Percentiles rank a stretch among this genome's conserved stretches.
Evolutionary conservation across 2,329 filamentous ascomycete species (phyloP).

Genomic region (Neurospora crassa): DNA sequence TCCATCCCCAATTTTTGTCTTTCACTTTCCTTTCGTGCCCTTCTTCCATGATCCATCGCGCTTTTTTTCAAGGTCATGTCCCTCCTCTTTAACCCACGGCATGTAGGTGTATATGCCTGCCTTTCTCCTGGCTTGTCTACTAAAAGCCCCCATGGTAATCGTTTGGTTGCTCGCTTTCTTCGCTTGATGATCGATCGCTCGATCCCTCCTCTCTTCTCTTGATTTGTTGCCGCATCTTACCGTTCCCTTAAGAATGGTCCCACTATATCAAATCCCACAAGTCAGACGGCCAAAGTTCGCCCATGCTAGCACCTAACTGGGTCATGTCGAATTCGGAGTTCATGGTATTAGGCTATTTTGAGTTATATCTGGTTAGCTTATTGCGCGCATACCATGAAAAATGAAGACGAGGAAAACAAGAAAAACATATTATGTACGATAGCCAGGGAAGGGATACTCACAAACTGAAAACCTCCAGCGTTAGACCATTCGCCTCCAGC

Average conservation of each 20-base stretch:
- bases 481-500: background rate
- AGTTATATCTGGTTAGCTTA: background rate
- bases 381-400: background rate
- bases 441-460: background rate
- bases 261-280: background rate
- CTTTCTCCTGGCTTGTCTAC: background rate
- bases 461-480: background rate
- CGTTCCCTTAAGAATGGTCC: background rate
- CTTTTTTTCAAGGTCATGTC: background rate
- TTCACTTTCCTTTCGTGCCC: background rate
- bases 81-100: background rate
- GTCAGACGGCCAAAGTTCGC: background rate
- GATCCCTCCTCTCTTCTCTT: background rate
- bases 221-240: background rate
- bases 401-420: background rate
- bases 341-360: background rate
- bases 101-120: background rate
- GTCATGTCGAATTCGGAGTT: background rate
- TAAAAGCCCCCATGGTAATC: background rate
- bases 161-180: background rate
- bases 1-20: background rate
- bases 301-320: background rate
- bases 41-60: background rate
- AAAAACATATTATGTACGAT: background rate
- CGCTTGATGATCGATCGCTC: background rate